Evolutionary conservation across 2,329 filamentous ascomycete genomes (phyloP), one percentile per base, ranked within the genome.

Genomic region (Lachnum nothofagi): DNA sequence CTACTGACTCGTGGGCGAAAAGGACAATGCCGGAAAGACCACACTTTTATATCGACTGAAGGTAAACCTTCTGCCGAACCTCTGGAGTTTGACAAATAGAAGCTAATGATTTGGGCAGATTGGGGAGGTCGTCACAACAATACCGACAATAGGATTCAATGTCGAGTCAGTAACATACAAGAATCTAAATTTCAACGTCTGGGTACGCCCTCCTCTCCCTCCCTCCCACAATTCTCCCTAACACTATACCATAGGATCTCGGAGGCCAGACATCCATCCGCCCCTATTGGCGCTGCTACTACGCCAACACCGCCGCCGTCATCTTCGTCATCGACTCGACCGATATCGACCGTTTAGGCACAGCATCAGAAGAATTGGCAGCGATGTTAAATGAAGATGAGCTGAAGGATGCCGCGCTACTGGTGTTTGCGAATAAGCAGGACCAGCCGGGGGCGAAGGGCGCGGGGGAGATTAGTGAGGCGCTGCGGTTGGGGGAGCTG

Each of bases 231-330:
- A 33, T 4, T 39, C 22, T 31, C 31, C 38, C 5, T 38, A 24
- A 37, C 38, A 23, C 22, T 43, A 9, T 52, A 27, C 48, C 25
- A 46, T 51, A 51, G 85, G 91, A 97, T 74, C 78, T 97, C 41
- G 91, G 93, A 65, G 93, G 93, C 33, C 93, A 98, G 76, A 98
- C 93, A n/a, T 94, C 87, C 60, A 98, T 98, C 68, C 82, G 93
- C 59, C 93, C 93, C 2, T 98, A 98, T 75, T 98, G 93, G 93
- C 82, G 93, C 68, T 98, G 93, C 74, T 98, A 98, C 78, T 98
- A 97, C 67, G 89, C 91, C 67, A 97, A 98, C 74, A 98, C 93
- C 0, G 91, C 93, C 24, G 93, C 93, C 16, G 93, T 98, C 59
- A 91, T 98, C 64, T 98, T 98, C 74, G 93, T 98, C 54, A 91